Evolutionary conservation across 768 basidiomycete species (phyloP).

Genomic region (Mycena pura): DNA sequence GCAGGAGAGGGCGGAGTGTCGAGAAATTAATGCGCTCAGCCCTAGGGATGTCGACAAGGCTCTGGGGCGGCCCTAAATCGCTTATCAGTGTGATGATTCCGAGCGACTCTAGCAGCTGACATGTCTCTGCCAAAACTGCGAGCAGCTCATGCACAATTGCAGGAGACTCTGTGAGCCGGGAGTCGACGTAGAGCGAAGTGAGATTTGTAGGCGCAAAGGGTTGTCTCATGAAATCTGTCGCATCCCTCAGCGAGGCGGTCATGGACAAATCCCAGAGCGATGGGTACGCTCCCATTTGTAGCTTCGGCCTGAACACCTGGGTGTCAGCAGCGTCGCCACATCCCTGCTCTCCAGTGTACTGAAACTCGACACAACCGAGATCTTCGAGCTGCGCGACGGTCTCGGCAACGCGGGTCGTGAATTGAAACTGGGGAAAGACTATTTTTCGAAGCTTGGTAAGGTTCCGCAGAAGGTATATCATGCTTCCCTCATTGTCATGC

Average conservation of each 20-base stretch:
- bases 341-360: conserved; percentile 56
- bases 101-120: conserved; percentile 53
- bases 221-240: conserved; percentile 50
- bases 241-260: conserved; percentile 51
- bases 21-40: conserved; percentile 38
- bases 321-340: conserved; percentile 53
- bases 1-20: conserved; percentile 42
- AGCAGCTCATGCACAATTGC: conserved; percentile 50
- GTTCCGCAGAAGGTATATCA: conserved; percentile 45
- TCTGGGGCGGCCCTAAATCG: conserved; percentile 6
- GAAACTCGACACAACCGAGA: conserved; percentile 59
- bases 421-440: conserved; percentile 57
- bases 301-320: conserved; percentile 47
- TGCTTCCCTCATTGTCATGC: conserved; percentile 45
- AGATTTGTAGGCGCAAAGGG: conserved; percentile 56
- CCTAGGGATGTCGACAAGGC: conserved; percentile 23
- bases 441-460: conserved; percentile 54
- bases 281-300: conserved; percentile 59
- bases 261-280: conserved; percentile 58
- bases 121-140: conserved; percentile 51
- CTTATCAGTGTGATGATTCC: conserved; percentile 45
- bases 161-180: conserved; percentile 51
- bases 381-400: conserved; percentile 49
- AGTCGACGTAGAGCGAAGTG: conserved; percentile 59
- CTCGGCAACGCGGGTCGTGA: conserved; percentile 55